Base-by-base conservation (phyloP, 2,329 filamentous ascomycete genomes). In the Diaporthe capsici region DNA sequence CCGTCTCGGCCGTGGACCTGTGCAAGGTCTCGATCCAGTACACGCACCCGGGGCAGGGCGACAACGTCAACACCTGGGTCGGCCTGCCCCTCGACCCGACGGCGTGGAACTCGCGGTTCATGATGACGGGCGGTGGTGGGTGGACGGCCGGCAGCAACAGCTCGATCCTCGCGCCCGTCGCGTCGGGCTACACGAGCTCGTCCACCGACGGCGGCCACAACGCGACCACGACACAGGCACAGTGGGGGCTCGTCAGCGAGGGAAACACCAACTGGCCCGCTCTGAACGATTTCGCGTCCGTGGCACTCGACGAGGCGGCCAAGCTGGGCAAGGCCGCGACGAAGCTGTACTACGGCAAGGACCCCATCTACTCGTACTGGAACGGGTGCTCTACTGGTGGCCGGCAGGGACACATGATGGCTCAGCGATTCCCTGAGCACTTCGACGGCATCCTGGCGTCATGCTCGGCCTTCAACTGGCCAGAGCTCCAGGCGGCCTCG, bases 311-410 rank as follows among this genome's bases (percentile, higher is more conserved):
- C 78, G 87, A 87, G 51, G 87, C 87, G 55, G 85, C 88, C 0
- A 82, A 87, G 8, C 78, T 88, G 1, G 86, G 86, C 31, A 91
- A 91, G 79, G 76, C 83, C 5, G 77, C 91, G 28, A 84, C 86
- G 4, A 78, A 85, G 34, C 80, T 82, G 12, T 90, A 87, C 80
- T 91, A 91, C 78, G 82, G 84, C n/a, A 76, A 80, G 28, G 79
- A 82, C 0, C 83, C 85, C 1, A 80, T 82, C 2, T 88, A 87
- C 79, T 87, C 85, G n/a, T 91, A 90, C 80, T 91, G 86, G 79
- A 83, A 85, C 61, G 90, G 89, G 39, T 91, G 89, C 79, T 89
- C 87, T 2, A 89, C 87, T 0, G 90, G 90, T 37, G 90, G 90
- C 2, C 83, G 89, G 0, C 89, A 91, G 81, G 90, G 89, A 22